phyloP scores from a whole-genome alignment of 768 basidiomycete genomes.

The Termitomyces eurrhizus region DNA sequence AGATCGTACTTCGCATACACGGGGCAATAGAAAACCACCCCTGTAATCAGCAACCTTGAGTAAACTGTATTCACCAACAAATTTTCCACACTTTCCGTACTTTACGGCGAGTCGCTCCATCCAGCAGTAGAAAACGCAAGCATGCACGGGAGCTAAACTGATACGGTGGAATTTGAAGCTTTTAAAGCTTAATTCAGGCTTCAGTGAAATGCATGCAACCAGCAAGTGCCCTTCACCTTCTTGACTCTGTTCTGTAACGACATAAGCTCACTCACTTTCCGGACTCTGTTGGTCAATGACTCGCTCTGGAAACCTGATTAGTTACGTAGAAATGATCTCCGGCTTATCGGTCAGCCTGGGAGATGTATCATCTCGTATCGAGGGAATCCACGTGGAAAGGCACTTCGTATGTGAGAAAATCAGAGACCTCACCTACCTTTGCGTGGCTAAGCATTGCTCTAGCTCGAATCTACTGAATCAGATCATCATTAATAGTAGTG shows the following conservation, averaged over 20 bases:
- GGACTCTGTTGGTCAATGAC: background rate
- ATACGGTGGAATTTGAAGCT: background rate
- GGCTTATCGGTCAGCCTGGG: background rate
- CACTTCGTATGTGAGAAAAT: background rate
- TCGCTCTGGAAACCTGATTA: background rate
- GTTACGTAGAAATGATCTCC: too few species aligned
- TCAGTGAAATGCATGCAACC: background rate
- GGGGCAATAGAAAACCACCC: background rate
- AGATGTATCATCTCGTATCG: background rate
- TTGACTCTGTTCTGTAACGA: background rate
- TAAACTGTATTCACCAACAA: background rate
- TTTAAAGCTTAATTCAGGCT: too few species aligned
- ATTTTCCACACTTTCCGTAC: background rate
- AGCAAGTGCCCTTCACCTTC: background rate
- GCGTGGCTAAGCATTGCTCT: background rate
- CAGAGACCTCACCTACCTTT: background rate
- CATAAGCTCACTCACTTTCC: too few species aligned
- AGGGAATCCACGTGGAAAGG: background rate
- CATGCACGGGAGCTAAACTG: background rate
- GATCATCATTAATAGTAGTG: background rate
- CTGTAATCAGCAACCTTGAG: background rate
- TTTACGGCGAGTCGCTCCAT: background rate
- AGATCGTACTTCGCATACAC: background rate
- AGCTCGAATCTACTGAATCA: background rate
- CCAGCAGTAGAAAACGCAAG: background rate